Evolutionary conservation across 2,329 filamentous ascomycete genomes (phyloP), one percentile per base, ranked within the genome.

Genomic region (Penicillium sp.): DNA sequence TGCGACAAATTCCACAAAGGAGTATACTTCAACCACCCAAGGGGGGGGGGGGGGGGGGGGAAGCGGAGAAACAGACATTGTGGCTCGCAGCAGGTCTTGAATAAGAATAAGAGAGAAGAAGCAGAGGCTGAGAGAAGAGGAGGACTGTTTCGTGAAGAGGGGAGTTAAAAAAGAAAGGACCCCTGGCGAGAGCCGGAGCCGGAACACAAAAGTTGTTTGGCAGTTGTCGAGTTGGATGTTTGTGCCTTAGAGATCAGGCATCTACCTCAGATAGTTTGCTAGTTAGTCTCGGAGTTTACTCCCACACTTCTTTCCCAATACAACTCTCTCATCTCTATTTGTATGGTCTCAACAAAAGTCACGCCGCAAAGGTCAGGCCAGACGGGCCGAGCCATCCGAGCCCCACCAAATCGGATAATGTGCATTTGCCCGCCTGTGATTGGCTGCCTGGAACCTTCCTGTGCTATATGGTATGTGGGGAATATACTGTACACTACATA

Each of bases 61-160:
- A 51, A 45, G 40, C n/a, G 48, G 48, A 48, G 32, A 48, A 1
- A 44, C 41, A 32, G 7, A 51, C 45, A 53, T 48, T 53, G 52
- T 53, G 48, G 48, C 39, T 39, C 41, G n/a, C 23, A 52, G 27
- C 27, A 47, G 50, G 43, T 51, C 48, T 45, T 51, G 32, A 51
- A 44, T 44, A 51, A 39, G 32, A 51, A 44, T 44, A 51, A 39
- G 48, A 51, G 32, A 51, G 32, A 51, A 44, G 40, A 43, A 45
- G 48, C 40, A 51, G 40, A 51, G 23, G 48, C 40, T 51, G 26
- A 26, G 48, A 51, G 40, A 51, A 45, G 23, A 23, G 39, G 48
- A 53, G 43, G 43, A 27, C 23, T 47, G 34, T 41, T 47, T 52
- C 14, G 39, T 44, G 32, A 51, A 51, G 8, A 30, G 23, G 26